Base-by-base conservation (phyloP, 768 basidiomycete genomes). In the Xerocomellus dryophilus region DNA sequence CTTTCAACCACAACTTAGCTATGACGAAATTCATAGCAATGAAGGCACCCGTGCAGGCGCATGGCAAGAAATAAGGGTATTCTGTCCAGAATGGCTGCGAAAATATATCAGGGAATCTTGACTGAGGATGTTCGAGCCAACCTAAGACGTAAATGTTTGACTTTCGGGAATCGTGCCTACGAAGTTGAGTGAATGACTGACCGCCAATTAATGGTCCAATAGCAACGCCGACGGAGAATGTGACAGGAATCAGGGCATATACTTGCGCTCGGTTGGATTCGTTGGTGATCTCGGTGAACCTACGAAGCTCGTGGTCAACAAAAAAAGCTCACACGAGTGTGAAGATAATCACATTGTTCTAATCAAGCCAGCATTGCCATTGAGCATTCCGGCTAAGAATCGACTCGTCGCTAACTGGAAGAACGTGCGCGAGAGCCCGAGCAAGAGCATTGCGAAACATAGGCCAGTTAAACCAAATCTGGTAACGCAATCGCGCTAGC, bases 41-140 rank as follows among this genome's bases (percentile, higher is more conserved):
- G 18, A 52, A 59, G 25, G 9, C 36, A 35, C 57, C 58, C 27
- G 58, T 38, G 15, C 40, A 34, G 17, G 81, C 76, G 56, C 20
- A 74, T 72, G 35, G 47, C 70, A 79, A 50, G 68, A 79, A 56
- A 74, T 77, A 68, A 2, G 81, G 82, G 56, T 80, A 78, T 43
- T 71, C 68, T 44, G 69, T 70, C 66, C 79, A 74, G 59, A 83
- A 81, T 14, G 70, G 63, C 39, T 66, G 70, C 31, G 68, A 57
- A 58, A 84, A 82, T 2, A 76, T 49, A 4, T 48, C 23, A 7
- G 81, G 80, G 57, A 78, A 82, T 17, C 71, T 74, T 48, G 80
- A 76, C 20, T 74, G 74, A 23, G 82, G 82, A 17, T 43, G 42
- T 43, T 43, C 42, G 20, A 41, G 40, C 40, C 40, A 43, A 3